These are phyloP conservation scores for Didymella glomerata DNA, from an alignment of 2,329 filamentous ascomycete genomes.

Conservation along the genomic window DNA sequence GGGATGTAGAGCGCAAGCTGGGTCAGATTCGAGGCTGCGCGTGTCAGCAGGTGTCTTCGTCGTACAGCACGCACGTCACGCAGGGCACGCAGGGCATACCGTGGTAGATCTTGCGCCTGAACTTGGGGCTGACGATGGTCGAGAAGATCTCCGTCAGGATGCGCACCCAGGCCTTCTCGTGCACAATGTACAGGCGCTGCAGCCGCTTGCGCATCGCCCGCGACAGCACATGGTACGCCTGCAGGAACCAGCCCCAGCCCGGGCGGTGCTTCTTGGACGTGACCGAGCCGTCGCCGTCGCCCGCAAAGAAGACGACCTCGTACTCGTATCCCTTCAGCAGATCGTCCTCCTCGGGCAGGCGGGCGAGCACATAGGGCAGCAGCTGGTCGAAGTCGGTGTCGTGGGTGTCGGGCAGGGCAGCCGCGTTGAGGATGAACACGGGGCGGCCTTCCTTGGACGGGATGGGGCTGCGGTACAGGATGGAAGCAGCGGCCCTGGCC, in stretches of 20 bases:
- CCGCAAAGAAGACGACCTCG: slow-evolving; percentile 66
- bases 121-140: slow-evolving; percentile 65
- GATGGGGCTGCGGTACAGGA: slow-evolving; percentile 63
- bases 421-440: slow-evolving; percentile 64
- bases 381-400: slow-evolving; percentile 64
- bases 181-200: slow-evolving; percentile 65
- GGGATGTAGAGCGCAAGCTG: slow-evolving; percentile 60
- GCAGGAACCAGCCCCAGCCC: slow-evolving; percentile 65
- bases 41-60: background rate
- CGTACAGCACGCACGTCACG: no score
- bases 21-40: slow-evolving; percentile 55
- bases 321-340: slow-evolving; percentile 63
- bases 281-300: slow-evolving; percentile 58
- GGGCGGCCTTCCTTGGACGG: slow-evolving; percentile 60
- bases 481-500: slow-evolving; percentile 60
- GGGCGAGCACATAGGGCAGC: slow-evolving; percentile 63
- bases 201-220: slow-evolving; percentile 64
- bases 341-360: slow-evolving; percentile 64
- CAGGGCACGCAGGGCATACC: no score
- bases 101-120: slow-evolving; percentile 65
- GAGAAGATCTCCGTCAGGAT: slow-evolving; percentile 65
- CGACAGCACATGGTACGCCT: slow-evolving; percentile 64
- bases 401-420: slow-evolving; percentile 63
- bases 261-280: slow-evolving; percentile 60
- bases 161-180: slow-evolving; percentile 65